Conservation (phyloP, 169 alveolate species). For the Babesia caballi region DNA sequence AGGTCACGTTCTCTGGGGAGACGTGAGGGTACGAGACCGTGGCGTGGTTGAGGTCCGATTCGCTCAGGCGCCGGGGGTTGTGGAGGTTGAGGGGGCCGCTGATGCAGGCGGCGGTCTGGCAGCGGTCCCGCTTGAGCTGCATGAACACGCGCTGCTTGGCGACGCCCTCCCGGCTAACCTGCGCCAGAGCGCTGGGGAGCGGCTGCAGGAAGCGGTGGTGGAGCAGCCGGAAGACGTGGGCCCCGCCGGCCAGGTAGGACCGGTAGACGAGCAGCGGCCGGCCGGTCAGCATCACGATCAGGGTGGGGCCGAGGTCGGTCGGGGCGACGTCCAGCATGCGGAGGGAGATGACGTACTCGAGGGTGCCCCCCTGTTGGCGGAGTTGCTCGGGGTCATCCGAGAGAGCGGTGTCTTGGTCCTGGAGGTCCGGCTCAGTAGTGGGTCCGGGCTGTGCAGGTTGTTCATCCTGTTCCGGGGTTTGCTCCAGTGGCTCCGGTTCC, state of each 20-base stretch:
- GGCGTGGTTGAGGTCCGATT: conserved; percentile 11
- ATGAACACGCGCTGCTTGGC: neutral
- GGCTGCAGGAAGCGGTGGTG: conserved; percentile 24
- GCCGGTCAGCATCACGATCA: conserved; percentile 65
- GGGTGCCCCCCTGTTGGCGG: neutral
- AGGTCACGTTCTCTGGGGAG: neutral
- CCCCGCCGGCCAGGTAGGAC: conserved; percentile 25
- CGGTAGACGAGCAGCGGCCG: conserved; percentile 66
- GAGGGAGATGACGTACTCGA: conserved; percentile 29
- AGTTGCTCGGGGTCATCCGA: too few species aligned
- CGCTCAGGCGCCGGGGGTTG: neutral
- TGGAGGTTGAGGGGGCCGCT: neutral
- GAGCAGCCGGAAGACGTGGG: conserved; percentile 6
- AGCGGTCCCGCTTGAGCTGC: neutral
- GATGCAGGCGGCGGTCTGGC: neutral
- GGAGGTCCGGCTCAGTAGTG: neutral
- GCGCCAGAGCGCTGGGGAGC: conserved; percentile 17
- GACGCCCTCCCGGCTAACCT: neutral
- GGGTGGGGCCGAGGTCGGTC: conserved; percentile 67
- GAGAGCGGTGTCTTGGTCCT: neutral
- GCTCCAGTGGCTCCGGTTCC: neutral
- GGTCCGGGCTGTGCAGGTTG: neutral
- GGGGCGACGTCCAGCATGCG: conserved; percentile 62
- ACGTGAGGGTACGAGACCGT: conserved; percentile 24
- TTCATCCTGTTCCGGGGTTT: neutral